Percentiles rank a stretch among this genome's conserved stretches.
phyloP scores from a whole-genome alignment of 2,329 filamentous ascomycete species.

The Cylindrodendrum hubeiense region DNA sequence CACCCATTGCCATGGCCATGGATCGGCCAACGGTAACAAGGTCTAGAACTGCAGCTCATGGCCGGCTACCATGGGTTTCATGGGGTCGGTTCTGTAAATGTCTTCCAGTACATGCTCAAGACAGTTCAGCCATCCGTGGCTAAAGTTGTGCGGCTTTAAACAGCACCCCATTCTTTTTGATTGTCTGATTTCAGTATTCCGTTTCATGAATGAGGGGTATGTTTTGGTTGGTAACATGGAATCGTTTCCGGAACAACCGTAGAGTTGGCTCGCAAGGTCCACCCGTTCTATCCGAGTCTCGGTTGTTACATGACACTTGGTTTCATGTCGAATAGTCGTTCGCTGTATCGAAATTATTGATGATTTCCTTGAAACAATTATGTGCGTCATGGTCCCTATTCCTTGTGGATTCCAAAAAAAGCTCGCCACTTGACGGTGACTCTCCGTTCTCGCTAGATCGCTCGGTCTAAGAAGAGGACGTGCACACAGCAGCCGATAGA shows the following conservation, averaged over 20 bases:
- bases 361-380: background rate
- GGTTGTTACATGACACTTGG: constrained; percentile 1
- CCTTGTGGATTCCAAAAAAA: background rate
- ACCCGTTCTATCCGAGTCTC: background rate
- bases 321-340: constrained; percentile 1
- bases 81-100: constrained; percentile 30
- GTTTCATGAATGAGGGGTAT: background rate
- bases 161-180: constrained; percentile 4
- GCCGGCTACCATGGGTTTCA: constrained; percentile 1
- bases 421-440: background rate
- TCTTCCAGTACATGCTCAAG: constrained; percentile 36
- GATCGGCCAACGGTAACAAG: constrained; percentile 29
- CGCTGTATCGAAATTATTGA: background rate
- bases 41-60: constrained; percentile 24
- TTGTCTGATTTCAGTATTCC: background rate
- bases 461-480: no score
- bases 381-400: background rate
- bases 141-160: constrained; percentile 32
- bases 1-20: constrained; percentile 25
- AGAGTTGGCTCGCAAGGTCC: background rate
- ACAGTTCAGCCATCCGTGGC: constrained; percentile 27
- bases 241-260: background rate
- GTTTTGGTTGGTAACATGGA: background rate
- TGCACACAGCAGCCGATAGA: background rate
- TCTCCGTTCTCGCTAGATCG: background rate